A percentile compares a stretch with the other conserved stretches of the same genome.
Conservation (phyloP, 805 yeast genomes). For the Lipomyces anomalus region DNA sequence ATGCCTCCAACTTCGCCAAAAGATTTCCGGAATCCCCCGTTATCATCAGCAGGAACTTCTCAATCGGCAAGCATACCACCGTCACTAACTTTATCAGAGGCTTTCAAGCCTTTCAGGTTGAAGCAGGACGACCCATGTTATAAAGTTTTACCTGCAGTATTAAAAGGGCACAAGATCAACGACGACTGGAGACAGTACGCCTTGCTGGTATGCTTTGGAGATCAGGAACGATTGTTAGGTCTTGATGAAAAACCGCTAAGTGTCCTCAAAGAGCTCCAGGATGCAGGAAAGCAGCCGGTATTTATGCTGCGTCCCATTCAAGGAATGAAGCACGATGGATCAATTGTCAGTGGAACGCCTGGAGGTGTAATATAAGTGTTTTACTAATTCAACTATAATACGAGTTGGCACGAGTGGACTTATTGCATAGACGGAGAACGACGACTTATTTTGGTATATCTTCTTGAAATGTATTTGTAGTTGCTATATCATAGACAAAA, state of each 20-base stretch:
- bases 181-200: conserved; percentile 88
- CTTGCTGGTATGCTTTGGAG: conserved; percentile 83
- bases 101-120: conserved; percentile 76
- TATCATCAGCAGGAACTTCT: conserved; percentile 9
- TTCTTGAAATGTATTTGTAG: no score
- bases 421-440: no score
- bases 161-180: conserved; percentile 73
- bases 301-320: conserved; percentile 87
- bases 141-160: conserved; percentile 79
- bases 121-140: conserved; percentile 88
- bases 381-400: no score
- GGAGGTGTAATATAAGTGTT: no score
- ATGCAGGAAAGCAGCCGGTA: conserved; percentile 80
- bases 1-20: conserved; percentile 13
- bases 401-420: no score
- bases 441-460: no score
- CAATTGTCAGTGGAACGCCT: conserved; percentile 24
- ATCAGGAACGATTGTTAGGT: conserved; percentile 76
- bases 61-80: conserved; percentile 2
- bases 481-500: no score
- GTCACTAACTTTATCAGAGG: conserved; percentile 43
- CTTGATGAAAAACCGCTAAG: conserved; percentile 83
- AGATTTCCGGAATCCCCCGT: conserved; percentile 2
- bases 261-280: conserved; percentile 77
- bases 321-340: conserved; percentile 31